These are phyloP conservation scores for Panicum miliaceum DNA, from an alignment of 176 grass and related monocot genomes.

Conservation along the genomic window DNA sequence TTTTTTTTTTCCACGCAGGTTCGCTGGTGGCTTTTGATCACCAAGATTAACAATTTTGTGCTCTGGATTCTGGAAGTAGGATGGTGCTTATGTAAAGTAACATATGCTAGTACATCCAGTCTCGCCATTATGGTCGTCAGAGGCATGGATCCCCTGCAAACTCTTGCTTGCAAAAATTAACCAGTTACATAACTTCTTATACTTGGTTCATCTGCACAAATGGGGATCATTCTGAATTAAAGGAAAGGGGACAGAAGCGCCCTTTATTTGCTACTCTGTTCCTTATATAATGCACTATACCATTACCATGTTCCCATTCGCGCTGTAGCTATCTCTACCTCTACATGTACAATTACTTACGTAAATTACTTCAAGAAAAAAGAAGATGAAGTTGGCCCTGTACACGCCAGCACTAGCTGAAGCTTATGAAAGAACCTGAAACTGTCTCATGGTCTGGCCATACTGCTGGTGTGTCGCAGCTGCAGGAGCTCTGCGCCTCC, in stretches of 20 bases:
- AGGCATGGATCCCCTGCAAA: not conserved
- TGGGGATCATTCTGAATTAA: not conserved
- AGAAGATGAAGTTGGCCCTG: not conserved
- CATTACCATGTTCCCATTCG: not conserved
- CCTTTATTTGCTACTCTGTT: conserved; percentile 12
- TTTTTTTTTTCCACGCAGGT: too few relatives aligned
- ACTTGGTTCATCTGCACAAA: not conserved
- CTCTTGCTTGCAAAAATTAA: not conserved
- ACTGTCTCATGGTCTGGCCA: not conserved
- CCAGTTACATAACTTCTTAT: not conserved
- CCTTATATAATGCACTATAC: not conserved
- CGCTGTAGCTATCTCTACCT: not conserved
- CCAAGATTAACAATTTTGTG: too few relatives aligned
- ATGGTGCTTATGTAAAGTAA: too few relatives aligned
- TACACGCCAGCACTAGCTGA: not conserved
- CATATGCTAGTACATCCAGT: too few relatives aligned
- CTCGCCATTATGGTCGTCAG: too few relatives aligned
- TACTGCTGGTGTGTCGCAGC: not conserved
- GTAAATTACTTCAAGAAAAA: not conserved
- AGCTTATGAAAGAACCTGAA: conserved; percentile 4
- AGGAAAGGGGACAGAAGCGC: not conserved
- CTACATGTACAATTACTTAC: conserved; percentile 26
- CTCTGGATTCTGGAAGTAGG: too few relatives aligned
- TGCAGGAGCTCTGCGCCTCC: not conserved
- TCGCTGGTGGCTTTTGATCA: too few relatives aligned